These are phyloP conservation scores for Lentinula sp. DNA, from an alignment of 768 basidiomycete genomes.

Conservation along the genomic window DNA sequence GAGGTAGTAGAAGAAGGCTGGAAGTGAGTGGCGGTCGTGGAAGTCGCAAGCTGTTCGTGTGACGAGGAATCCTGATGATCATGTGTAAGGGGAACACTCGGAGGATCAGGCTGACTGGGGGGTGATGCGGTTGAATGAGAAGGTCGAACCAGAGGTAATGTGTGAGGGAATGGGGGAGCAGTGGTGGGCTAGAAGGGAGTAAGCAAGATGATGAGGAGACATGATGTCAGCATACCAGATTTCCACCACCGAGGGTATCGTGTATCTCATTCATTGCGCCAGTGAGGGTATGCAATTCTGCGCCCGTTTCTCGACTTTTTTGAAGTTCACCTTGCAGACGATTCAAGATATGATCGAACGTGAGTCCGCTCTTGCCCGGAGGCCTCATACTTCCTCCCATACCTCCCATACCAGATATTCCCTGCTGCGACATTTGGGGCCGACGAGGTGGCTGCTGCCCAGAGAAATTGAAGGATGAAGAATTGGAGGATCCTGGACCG, in stretches of 20 bases:
- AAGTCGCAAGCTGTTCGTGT: slow-evolving; percentile 15
- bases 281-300: slow-evolving; percentile 73
- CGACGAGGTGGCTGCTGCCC: slow-evolving; percentile 46
- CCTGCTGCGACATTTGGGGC: slow-evolving; percentile 52
- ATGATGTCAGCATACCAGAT: slow-evolving; percentile 34
- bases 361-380: slow-evolving; percentile 80
- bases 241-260: slow-evolving; percentile 79
- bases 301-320: slow-evolving; percentile 90
- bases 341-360: slow-evolving; percentile 87
- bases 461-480: slow-evolving; percentile 35
- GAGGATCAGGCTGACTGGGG: slow-evolving; percentile 9
- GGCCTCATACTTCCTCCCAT: slow-evolving; percentile 67
- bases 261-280: slow-evolving; percentile 86
- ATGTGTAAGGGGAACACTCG: background rate
- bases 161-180: slow-evolving; percentile 56
- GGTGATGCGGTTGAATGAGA: slow-evolving; percentile 18
- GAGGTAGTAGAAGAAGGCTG: slow-evolving; percentile 14
- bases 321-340: slow-evolving; percentile 90
- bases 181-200: slow-evolving; percentile 44
- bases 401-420: slow-evolving; percentile 66
- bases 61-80: slow-evolving; percentile 9
- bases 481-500: slow-evolving; percentile 9
- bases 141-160: slow-evolving; percentile 61
- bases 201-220: slow-evolving; percentile 1
- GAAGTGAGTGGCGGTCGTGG: slow-evolving; percentile 15